These are phyloP conservation scores for Fagus crenata DNA, from an alignment of 306 rosid genomes.

Conservation along the genomic window DNA sequence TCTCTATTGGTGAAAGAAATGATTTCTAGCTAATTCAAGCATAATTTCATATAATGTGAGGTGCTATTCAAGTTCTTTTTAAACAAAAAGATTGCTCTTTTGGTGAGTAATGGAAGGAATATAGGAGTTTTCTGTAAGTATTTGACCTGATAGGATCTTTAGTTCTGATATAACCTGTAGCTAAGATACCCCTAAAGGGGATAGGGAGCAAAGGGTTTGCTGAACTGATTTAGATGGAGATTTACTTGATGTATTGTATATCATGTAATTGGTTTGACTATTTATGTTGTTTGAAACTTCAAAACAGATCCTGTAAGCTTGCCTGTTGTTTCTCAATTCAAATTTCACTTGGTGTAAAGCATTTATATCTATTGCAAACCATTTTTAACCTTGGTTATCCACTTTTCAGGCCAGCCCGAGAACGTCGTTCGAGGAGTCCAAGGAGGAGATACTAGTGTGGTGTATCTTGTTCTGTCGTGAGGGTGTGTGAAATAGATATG, in stretches of 20 bases:
- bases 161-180: background rate
- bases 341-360: background rate
- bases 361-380: background rate
- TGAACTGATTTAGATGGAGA: background rate
- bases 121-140: background rate
- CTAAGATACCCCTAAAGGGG: background rate
- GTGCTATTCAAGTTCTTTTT: background rate
- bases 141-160: background rate
- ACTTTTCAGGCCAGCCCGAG: constrained; percentile 64
- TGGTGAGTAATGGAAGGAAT: background rate
- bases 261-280: background rate
- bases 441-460: constrained; percentile 71
- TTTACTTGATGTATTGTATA: background rate
- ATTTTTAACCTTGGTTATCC: constrained; percentile 20
- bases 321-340: background rate
- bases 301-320: background rate
- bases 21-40: background rate
- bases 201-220: background rate
- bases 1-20: background rate
- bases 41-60: background rate
- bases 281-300: background rate
- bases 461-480: constrained; percentile 12
- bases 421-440: constrained; percentile 96
- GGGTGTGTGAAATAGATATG: constrained; percentile 25
- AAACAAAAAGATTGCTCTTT: background rate